Conservation (phyloP, 2,329 filamentous ascomycete genomes). For the Pyricularia pennisetigena region DNA sequence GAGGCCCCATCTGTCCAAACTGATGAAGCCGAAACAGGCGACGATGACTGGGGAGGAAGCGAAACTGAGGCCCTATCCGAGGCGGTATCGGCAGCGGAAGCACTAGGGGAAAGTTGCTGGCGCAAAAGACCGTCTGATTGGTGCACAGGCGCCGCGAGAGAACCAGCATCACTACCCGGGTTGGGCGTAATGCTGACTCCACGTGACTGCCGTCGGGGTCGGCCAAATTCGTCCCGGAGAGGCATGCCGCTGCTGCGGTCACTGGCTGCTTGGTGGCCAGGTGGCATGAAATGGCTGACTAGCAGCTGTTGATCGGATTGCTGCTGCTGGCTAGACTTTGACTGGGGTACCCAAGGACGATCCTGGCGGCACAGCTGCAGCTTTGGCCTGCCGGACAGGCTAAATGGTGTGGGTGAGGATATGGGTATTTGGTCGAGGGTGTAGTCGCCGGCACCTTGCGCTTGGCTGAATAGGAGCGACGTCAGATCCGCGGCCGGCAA, state of each 20-base stretch:
- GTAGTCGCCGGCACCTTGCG: neutral
- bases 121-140: slow-evolving; percentile 4
- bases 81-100: slow-evolving; percentile 7
- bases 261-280: neutral
- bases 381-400: neutral
- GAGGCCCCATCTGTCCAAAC: slow-evolving; percentile 8
- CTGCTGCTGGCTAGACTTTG: neutral
- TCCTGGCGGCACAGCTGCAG: neutral
- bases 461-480: neutral
- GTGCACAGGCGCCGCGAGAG: neutral
- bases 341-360: neutral
- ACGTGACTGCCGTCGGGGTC: slow-evolving; percentile 13
- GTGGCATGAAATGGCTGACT: neutral
- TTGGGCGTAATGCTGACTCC: slow-evolving; percentile 15
- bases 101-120: slow-evolving; percentile 9
- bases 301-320: slow-evolving; percentile 4
- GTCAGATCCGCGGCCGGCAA: neutral
- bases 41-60: slow-evolving; percentile 5
- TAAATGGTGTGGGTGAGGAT: neutral
- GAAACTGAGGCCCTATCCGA: slow-evolving; percentile 7
- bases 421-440: neutral
- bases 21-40: neutral
- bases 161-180: slow-evolving; percentile 1
- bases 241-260: neutral
- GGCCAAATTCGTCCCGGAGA: neutral